phyloP scores from a whole-genome alignment of 495 filamentous ascomycete species.

The Daldinia grandis region DNA sequence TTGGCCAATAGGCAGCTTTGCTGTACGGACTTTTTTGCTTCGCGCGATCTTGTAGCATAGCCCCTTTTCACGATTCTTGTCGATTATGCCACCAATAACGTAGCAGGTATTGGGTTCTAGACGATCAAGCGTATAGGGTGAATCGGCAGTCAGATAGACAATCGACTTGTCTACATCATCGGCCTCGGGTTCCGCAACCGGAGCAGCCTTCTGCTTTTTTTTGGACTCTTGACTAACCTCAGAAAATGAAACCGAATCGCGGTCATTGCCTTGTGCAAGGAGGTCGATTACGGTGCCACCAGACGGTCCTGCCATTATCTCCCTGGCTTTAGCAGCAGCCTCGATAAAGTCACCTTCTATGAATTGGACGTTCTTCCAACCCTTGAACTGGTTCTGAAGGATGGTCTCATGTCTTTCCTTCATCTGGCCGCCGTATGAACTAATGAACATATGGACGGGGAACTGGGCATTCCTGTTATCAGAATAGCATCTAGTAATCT shows the following conservation, averaged over 20 bases:
- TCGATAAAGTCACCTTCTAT: constrained; percentile 72
- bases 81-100: constrained; percentile 92
- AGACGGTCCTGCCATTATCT: constrained; percentile 62
- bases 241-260: constrained; percentile 39
- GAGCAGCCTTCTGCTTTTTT: constrained; percentile 30
- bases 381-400: constrained; percentile 69
- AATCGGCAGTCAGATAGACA: constrained; percentile 90
- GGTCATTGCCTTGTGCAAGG: constrained; percentile 55
- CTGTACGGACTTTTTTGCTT: constrained; percentile 79
- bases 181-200: constrained; percentile 42
- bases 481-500: constrained; percentile 88
- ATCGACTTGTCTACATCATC: constrained; percentile 57
- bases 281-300: constrained; percentile 65
- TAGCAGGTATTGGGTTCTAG: constrained; percentile 88
- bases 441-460: constrained; percentile 74
- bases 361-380: constrained; percentile 82
- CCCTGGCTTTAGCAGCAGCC: constrained; percentile 66
- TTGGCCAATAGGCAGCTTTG: constrained; percentile 89
- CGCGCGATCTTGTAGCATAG: constrained; percentile 86
- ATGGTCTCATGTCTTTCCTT: constrained; percentile 81
- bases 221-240: constrained; percentile 5
- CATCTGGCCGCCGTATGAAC: constrained; percentile 77
- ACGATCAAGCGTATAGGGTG: constrained; percentile 77
- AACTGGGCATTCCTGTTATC: constrained; percentile 75
- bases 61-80: constrained; percentile 94